phyloP scores from a whole-genome alignment of 2,329 filamentous ascomycete species.

The Alternaria rosae region DNA sequence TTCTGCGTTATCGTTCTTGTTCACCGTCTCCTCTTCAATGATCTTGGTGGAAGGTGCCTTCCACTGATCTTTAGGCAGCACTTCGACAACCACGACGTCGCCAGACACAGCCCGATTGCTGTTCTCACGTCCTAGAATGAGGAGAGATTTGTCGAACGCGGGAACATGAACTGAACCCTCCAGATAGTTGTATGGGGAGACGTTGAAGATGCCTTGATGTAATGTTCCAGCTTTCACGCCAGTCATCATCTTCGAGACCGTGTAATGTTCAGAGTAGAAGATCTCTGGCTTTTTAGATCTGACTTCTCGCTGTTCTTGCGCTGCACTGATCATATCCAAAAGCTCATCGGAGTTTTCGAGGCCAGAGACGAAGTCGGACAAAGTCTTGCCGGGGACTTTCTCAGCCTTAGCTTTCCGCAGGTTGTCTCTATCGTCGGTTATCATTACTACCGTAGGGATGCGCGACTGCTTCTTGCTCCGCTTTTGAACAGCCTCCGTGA shows the following conservation, averaged over 20 bases:
- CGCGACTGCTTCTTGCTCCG: constrained; percentile 57
- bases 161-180: constrained; percentile 91
- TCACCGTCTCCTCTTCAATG: constrained; percentile 90
- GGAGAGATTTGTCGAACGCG: constrained; percentile 85
- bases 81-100: constrained; percentile 90
- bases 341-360: constrained; percentile 85
- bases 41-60: constrained; percentile 95
- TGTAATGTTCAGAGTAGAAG: constrained; percentile 89
- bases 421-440: constrained; percentile 92
- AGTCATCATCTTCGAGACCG: constrained; percentile 91
- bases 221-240: constrained; percentile 86
- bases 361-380: constrained; percentile 78
- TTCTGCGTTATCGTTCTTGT: constrained; percentile 93
- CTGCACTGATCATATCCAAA: constrained; percentile 90
- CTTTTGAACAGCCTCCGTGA: constrained; percentile 68
- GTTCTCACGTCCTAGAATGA: constrained; percentile 91
- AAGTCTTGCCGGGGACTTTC: constrained; percentile 71
- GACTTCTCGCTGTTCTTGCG: constrained; percentile 70
- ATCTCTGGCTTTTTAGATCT: constrained; percentile 73
- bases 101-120: constrained; percentile 94
- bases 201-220: constrained; percentile 94
- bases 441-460: constrained; percentile 84
- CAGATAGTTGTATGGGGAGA: constrained; percentile 97
- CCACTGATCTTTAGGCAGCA: constrained; percentile 95
- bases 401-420: constrained; percentile 81